Base-by-base conservation (phyloP, 192 early-diverging fungal genomes). In the Powellomyces hirtus region DNA sequence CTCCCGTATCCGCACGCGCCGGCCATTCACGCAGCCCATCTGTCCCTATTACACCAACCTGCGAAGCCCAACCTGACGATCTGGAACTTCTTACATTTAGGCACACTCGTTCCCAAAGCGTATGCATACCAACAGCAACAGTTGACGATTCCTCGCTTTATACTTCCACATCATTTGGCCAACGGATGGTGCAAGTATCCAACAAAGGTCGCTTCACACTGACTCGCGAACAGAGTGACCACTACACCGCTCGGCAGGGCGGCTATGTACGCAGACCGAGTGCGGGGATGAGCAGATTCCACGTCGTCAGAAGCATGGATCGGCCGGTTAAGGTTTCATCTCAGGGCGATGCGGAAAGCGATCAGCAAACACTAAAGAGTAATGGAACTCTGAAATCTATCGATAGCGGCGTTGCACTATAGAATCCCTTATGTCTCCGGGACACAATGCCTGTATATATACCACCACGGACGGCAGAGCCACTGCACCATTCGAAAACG, bases 201-300 rank as follows among this genome's bases (percentile, higher is more conserved):
- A 69, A 50, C 29, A 69, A 51, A 38, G 67, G 67, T n/a, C 57
- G 67, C 5, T 69, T 69, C 67, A 62, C 57, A 1, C 46, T 69
- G 13, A 69, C 67, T 0, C 37, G 67, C 1, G 67, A 69, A 50
- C 58, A 51, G 35, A 61, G 58, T 29, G 67, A 69, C 33, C 42
- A 69, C 30, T 69, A 22, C 58, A 69, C 67, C 20, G 67, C 67
- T 16, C 56, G 67, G 5, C 37, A 34, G 18, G n/a, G 38, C 10
- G 37, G 30, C 11, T 50, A 65, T 27, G 37, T 56, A 22, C 53
- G 29, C 29, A 29, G 7, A 8, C 8, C 51, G 10, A 58, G 55
- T 22, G 34, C 29, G 20, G 59, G 66, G 38, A 16, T 18, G n/a
- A 68, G 35, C 30, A 64, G 66, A 30, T 68, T 68, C 37, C 52